These are phyloP conservation scores for Amanita thiersii DNA, from an alignment of 768 basidiomycete species.

Conservation along the genomic window DNA sequence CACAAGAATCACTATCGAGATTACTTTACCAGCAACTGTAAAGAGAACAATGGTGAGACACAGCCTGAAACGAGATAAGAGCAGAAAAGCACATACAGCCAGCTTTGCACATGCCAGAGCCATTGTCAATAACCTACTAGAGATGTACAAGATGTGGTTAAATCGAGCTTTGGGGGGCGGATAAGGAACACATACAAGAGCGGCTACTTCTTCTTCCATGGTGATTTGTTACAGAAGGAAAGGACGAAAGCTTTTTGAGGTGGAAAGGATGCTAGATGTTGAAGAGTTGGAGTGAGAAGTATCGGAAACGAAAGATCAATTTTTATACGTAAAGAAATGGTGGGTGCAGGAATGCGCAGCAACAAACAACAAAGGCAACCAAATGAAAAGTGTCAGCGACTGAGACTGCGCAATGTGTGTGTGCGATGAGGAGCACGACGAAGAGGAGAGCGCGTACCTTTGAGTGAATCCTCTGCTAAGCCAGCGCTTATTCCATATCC, in stretches of 20 bases:
- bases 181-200: conserved; percentile 42
- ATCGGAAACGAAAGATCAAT: conserved; percentile 2
- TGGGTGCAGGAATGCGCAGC: neutral
- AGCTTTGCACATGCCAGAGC: conserved; percentile 99
- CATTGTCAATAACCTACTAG: conserved; percentile 92
- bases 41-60: conserved; percentile 11
- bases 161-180: conserved; percentile 6
- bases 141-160: conserved; percentile 7
- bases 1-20: conserved; percentile 7
- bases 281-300: neutral
- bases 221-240: conserved; percentile 22
- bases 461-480: too few relatives aligned
- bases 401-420: neutral
- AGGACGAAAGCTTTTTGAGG: conserved; percentile 13
- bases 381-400: neutral
- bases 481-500: too few relatives aligned
- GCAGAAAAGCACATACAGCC: conserved; percentile 61
- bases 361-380: conserved; percentile 2
- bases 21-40: conserved; percentile 54
- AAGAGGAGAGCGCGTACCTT: neutral
- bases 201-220: conserved; percentile 43
- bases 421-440: neutral
- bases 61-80: neutral
- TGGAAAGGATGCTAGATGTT: conserved; percentile 4
- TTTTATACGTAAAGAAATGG: conserved; percentile 4